phyloP scores from a whole-genome alignment of 495 filamentous ascomycete species.

The Talaromyces proteolyticus region DNA sequence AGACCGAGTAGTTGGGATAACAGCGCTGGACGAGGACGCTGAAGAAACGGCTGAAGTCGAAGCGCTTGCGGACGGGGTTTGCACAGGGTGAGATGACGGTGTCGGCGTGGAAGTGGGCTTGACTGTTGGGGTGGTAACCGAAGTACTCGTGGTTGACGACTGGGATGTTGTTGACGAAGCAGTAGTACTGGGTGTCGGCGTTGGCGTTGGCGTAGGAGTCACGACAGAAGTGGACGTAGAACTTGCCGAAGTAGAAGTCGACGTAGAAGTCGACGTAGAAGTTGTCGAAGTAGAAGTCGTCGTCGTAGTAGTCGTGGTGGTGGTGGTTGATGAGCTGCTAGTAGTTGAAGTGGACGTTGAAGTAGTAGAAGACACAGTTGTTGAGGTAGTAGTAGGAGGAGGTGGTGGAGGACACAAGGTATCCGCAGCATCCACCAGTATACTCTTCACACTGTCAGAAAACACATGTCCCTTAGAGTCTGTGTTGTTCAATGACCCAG shows the following conservation, averaged over 20 bases:
- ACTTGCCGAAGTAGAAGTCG: not conserved
- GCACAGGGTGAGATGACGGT: not conserved
- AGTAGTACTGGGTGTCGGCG: not conserved
- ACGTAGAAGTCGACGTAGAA: constrained; percentile 12
- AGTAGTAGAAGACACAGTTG: constrained; percentile 8
- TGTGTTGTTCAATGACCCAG: constrained; percentile 41
- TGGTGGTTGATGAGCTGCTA: constrained; percentile 15
- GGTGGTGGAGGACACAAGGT: constrained; percentile 19
- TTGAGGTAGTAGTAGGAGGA: constrained; percentile 7
- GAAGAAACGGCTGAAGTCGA: constrained; percentile 4
- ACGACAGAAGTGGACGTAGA: constrained; percentile 2
- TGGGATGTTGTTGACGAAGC: not conserved
- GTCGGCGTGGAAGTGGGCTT: not conserved
- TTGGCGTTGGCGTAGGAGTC: not conserved
- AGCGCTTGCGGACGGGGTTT: too few species aligned
- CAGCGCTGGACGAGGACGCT: constrained; percentile 5
- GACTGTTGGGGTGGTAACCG: not conserved
- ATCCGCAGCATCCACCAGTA: constrained; percentile 19
- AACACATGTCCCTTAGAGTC: constrained; percentile 34
- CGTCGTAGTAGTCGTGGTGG: constrained; percentile 15
- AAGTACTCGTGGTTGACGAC: not conserved
- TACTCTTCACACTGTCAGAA: constrained; percentile 34
- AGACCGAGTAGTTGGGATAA: not conserved
- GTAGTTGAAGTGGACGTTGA: constrained; percentile 6
- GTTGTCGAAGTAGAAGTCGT: constrained; percentile 11